Evolutionary conservation across 306 rosid genomes (phyloP), one percentile per base, ranked within the genome.

Genomic region (Glycyrrhiza uralensis): DNA sequence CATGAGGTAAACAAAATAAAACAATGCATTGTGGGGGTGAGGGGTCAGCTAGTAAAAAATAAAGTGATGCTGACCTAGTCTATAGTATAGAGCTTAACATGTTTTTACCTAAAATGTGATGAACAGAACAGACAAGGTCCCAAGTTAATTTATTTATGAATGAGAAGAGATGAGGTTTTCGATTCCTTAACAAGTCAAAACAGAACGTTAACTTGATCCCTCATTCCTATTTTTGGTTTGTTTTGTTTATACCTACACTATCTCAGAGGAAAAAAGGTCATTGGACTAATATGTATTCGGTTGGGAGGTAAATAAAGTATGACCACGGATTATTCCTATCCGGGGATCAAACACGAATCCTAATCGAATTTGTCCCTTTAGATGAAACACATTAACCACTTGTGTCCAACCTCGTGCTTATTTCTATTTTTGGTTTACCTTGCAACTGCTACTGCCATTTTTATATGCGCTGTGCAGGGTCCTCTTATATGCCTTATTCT

Each of bases 31-130:
- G 39, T 29, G 35, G 52, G 36, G 57, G 44, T 55, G 70, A 22
- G 46, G 36, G 57, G 44, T 55, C 70, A 22, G 46, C 0, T 15
- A 66, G 81, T 42, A 39, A 73, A 77, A n/a, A 33, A 12, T 2
- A 35, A 10, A 33, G 33, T 23, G n/a, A n/a, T n/a, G 67, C 3
- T 36, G 17, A 56, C 8, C 15, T 14, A n/a, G n/a, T n/a, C n/a
- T n/a, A 20, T 5, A 13, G 12, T 49, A 14, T 26, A 51, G 38
- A 65, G 54, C 32, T 14, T 30, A 75, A 59, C 76, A 64, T 67
- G 69, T 10, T 72, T 42, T 83, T 72, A 42, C 76, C 81, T 69
- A 22, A 19, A 85, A 72, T 68, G 64, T 50, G 70, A 89, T 76
- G 22, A 71, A 72, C 7, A 26, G 29, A 26, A 66, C 77, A 44